phyloP scores from a whole-genome alignment of 192 early-diverging fungal genomes.

The Gamsiella multidivaricata region DNA sequence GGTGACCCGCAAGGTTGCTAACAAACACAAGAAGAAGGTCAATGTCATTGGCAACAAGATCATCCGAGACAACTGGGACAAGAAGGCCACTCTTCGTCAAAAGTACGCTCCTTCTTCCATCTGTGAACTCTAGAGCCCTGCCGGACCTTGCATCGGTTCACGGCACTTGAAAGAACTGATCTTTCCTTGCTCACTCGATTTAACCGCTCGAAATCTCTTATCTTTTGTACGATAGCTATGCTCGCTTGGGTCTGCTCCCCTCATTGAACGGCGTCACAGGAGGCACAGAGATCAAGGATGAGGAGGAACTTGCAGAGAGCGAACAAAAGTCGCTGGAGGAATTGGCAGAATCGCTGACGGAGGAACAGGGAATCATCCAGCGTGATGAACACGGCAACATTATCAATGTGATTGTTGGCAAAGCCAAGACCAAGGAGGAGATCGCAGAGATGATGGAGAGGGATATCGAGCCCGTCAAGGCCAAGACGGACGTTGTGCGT shows the following conservation, averaged over 20 bases:
- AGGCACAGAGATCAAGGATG: slow-evolving; percentile 61
- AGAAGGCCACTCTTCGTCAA: slow-evolving; percentile 70
- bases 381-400: slow-evolving; percentile 83
- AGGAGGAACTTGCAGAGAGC: slow-evolving; percentile 60
- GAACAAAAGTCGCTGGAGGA: slow-evolving; percentile 62
- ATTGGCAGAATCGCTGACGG: slow-evolving; percentile 64
- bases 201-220: not conserved
- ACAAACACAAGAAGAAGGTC: slow-evolving; percentile 71
- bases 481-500: slow-evolving; percentile 70
- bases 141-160: not conserved
- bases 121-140: not conserved
- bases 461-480: slow-evolving; percentile 56
- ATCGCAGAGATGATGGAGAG: slow-evolving; percentile 56
- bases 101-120: slow-evolving; percentile 57
- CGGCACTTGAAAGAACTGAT: no score
- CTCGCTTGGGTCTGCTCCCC: slow-evolving; percentile 74
- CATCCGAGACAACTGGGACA: slow-evolving; percentile 78
- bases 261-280: slow-evolving; percentile 74
- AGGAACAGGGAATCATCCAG: slow-evolving; percentile 83
- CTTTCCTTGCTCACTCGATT: not conserved
- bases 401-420: slow-evolving; percentile 71
- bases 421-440: slow-evolving; percentile 62
- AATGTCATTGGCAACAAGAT: slow-evolving; percentile 63
- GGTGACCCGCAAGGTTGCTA: slow-evolving; percentile 68
- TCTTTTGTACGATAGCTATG: slow-evolving; percentile 60